phyloP scores from a whole-genome alignment of 2,329 filamentous ascomycete species.

The Huntiella savannae region DNA sequence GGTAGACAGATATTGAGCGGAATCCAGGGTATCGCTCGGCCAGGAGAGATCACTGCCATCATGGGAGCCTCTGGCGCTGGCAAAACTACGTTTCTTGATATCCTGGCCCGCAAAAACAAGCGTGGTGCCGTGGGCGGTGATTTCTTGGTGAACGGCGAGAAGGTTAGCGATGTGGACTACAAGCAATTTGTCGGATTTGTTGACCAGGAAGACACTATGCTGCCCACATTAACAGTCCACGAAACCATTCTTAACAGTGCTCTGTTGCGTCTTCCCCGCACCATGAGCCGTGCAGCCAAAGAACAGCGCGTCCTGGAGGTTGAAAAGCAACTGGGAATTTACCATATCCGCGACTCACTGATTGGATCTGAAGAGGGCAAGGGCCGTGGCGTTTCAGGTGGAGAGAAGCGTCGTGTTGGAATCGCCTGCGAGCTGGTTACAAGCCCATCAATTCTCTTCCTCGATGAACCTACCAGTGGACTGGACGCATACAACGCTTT shows the following conservation, averaged over 20 bases:
- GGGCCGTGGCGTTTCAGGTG: conserved; percentile 87
- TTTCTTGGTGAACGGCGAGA: conserved; percentile 88
- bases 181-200: conserved; percentile 89
- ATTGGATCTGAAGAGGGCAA: conserved; percentile 93
- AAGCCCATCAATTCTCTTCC: conserved; percentile 87
- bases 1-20: conserved; percentile 67
- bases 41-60: conserved; percentile 89
- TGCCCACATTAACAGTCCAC: conserved; percentile 88
- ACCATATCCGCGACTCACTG: conserved; percentile 80
- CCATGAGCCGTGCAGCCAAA: conserved; percentile 78
- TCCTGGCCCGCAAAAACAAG: conserved; percentile 93
- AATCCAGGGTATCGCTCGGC: conserved; percentile 72
- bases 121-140: conserved; percentile 59
- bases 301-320: conserved; percentile 83
- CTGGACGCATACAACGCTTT: conserved; percentile 94
- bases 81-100: conserved; percentile 93
- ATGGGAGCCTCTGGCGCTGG: conserved; percentile 97
- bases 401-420: conserved; percentile 86
- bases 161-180: conserved; percentile 66
- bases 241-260: conserved; percentile 95
- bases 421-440: conserved; percentile 97
- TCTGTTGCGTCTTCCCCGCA: conserved; percentile 70
- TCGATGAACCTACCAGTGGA: conserved; percentile 93
- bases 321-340: conserved; percentile 86
- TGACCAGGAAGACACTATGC: conserved; percentile 93